Conservation (phyloP, 148 eudicot species). For the Vaccinium myrtillus region DNA sequence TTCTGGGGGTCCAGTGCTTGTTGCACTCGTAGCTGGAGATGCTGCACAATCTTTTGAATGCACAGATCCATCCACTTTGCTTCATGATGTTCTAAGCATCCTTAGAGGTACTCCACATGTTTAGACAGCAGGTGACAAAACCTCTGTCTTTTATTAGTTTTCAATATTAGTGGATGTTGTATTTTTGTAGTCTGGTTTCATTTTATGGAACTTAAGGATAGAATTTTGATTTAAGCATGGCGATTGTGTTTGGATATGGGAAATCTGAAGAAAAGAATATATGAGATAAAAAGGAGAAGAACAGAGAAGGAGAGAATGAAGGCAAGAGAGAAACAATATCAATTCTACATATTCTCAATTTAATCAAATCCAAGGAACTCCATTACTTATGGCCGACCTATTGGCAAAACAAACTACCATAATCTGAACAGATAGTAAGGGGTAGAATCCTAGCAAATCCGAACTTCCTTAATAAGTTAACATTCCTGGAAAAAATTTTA, state of each 20-base stretch:
- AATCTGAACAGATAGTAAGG: background rate
- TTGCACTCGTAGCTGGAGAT: conserved; percentile 85
- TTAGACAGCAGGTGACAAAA: conserved; percentile 16
- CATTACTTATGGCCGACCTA: background rate
- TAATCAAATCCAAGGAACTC: background rate
- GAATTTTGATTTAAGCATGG: background rate
- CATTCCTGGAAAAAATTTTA: background rate
- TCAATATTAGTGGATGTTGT: background rate
- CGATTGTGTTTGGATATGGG: background rate
- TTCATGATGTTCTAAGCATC: conserved; percentile 66
- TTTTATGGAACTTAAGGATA: background rate
- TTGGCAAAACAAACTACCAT: background rate
- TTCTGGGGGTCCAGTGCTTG: conserved; percentile 82
- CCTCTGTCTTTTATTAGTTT: background rate
- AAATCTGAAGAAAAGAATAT: background rate
- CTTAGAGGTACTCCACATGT: conserved; percentile 68
- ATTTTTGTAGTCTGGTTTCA: background rate
- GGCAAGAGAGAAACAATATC: background rate
- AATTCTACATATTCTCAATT: background rate
- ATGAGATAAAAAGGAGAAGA: background rate
- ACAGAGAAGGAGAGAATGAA: background rate
- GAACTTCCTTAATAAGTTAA: background rate
- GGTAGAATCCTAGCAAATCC: background rate
- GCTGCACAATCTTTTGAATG: conserved; percentile 74
- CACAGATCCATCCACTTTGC: conserved; percentile 53